Base-by-base conservation (phyloP, 2,329 filamentous ascomycete genomes). In the Trichoderma atroviride region DNA sequence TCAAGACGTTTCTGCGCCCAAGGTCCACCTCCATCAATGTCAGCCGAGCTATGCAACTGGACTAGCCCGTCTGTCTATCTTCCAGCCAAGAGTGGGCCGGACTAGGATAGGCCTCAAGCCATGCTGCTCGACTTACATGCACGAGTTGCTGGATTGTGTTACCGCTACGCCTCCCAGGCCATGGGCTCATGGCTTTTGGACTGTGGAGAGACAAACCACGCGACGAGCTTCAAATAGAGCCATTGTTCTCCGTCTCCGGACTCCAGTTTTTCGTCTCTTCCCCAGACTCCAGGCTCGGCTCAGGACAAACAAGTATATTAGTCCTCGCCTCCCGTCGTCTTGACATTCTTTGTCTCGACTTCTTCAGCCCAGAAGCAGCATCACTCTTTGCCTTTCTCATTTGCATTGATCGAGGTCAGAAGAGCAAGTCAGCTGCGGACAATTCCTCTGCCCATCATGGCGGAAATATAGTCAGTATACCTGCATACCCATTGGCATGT, bases 171-270 rank as follows among this genome's bases (percentile, higher is more conserved):
- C 40, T 55, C 13, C 31, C 53, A 57, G 27, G 53, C 22, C 66
- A 37, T 53, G 27, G 29, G 50, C 14, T 35, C 43, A 33, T 29
- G 27, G 33, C 27, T 33, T 33, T 62, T 63, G 29, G 27, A 56
- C 62, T 59, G 50, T 31, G 58, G 66, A 37, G 47, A 56, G 50
- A 50, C 5, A 35, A 63, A 52, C 61, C 55, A 63, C 58, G 70
- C 70, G 68, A 69, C 63, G 40, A 60, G 37, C 13, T 57, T 58
- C 68, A 69, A 65, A 70, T 68, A 68, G 67, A 68, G 62, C 50
- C 61, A 69, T 71, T 69, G 70, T 73, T 60, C 61, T 55, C 70
- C 71, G 47, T 57, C 58, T 69, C 66, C 59, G 64, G 31, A 64
- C 24, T 68, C 67, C 69, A 61, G 37, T 43, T 57, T 50, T 43